Percentiles rank a stretch among this genome's conserved stretches.
Conservation (phyloP, 331 rosid species). For the Telfairia occidentalis region DNA sequence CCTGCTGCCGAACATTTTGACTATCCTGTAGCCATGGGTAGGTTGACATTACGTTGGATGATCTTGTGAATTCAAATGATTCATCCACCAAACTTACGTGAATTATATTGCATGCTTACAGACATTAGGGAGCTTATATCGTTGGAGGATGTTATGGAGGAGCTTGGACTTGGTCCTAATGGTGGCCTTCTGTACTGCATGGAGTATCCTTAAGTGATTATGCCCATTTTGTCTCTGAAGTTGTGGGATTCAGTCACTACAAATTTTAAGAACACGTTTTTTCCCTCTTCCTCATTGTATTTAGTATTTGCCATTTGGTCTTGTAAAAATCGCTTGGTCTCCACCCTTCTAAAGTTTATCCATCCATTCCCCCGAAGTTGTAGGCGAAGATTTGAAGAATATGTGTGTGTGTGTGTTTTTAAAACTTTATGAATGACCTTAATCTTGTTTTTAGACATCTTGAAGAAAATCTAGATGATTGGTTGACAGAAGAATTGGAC, state of each 20-base stretch:
- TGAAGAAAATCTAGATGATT: conserved; percentile 77
- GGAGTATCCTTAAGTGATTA: conserved; percentile 71
- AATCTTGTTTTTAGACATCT: conserved; percentile 53
- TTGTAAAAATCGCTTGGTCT: neutral
- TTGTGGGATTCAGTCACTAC: neutral
- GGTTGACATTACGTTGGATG: conserved; percentile 1
- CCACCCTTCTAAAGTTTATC: neutral
- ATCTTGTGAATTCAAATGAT: neutral
- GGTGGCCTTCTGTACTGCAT: conserved; percentile 93
- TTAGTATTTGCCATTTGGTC: neutral
- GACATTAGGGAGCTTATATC: conserved; percentile 87
- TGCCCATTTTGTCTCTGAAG: neutral
- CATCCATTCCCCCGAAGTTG: neutral
- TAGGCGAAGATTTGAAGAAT: neutral
- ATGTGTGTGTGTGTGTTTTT: neutral
- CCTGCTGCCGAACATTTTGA: conserved; percentile 97
- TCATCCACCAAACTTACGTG: neutral
- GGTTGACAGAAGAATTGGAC: conserved; percentile 67
- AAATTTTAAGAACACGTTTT: neutral
- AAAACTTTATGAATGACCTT: conserved; percentile 30
- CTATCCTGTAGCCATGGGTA: conserved; percentile 92
- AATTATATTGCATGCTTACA: conserved; percentile 23
- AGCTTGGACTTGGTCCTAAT: conserved; percentile 89
- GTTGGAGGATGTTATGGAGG: conserved; percentile 96
- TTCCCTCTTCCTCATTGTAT: neutral